Conservation (phyloP, 2,329 filamentous ascomycete species). For the Berkeleyomyces rouxiae region DNA sequence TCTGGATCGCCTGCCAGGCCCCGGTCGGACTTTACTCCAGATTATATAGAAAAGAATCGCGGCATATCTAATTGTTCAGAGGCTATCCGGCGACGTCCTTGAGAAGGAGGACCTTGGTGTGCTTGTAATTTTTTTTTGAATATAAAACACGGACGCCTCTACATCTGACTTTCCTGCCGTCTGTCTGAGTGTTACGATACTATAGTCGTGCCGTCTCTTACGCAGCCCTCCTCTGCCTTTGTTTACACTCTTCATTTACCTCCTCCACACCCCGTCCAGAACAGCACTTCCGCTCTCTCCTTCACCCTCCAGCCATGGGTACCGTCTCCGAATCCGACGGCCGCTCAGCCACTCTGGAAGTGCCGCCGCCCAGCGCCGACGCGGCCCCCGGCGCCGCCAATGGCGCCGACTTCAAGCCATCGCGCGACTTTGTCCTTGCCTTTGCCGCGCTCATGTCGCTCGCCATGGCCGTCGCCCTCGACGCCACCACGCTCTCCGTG, state of each 20-base stretch:
- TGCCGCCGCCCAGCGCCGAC: neutral
- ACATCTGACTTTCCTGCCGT: neutral
- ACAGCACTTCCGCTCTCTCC: neutral
- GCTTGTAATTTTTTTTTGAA: neutral
- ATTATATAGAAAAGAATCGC: neutral
- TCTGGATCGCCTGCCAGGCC: neutral
- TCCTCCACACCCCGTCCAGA: neutral
- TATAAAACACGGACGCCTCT: neutral
- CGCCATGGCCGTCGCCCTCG: slow-evolving; percentile 34
- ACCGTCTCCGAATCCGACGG: neutral
- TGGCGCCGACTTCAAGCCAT: slow-evolving; percentile 19
- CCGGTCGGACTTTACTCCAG: neutral
- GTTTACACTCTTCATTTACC: neutral
- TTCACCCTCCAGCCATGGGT: neutral
- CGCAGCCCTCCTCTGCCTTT: neutral
- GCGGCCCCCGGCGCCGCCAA: neutral
- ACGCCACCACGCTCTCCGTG: slow-evolving; percentile 19
- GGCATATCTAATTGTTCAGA: too few relatives aligned
- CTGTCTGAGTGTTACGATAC: neutral
- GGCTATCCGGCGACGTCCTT: too few relatives aligned
- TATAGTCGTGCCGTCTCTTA: neutral
- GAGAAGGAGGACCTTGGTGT: neutral
- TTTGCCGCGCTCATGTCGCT: slow-evolving; percentile 34
- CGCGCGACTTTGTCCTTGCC: slow-evolving; percentile 27
- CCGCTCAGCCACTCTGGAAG: neutral